A percentile compares a stretch with the other conserved stretches of the same genome.
Conservation (phyloP, 805 yeast species). For the Lipomyces japonicus region DNA sequence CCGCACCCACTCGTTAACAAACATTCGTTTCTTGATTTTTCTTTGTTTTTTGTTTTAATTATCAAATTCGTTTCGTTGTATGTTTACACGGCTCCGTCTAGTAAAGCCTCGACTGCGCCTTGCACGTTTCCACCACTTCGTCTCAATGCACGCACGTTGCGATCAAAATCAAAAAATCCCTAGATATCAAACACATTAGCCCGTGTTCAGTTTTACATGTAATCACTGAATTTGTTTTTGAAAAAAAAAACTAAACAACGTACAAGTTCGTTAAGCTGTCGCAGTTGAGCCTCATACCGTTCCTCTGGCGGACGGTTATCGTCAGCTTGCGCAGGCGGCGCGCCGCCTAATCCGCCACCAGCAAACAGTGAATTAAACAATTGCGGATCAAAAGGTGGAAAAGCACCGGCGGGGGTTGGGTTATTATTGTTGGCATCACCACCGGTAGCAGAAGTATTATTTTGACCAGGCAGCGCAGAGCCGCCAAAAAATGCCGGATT, state of each 20-base stretch:
- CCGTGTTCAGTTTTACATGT: too few relatives aligned
- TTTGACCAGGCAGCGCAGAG: conserved; percentile 35
- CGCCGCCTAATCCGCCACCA: conserved; percentile 17
- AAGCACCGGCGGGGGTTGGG: conserved; percentile 11
- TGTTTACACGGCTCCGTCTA: conserved; percentile 46
- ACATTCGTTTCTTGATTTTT: too few relatives aligned
- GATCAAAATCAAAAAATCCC: conserved; percentile 86
- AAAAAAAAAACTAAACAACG: background rate
- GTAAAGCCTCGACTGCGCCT: conserved; percentile 87
- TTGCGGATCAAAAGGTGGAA: conserved; percentile 24
- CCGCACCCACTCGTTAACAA: too few relatives aligned
- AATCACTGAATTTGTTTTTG: too few relatives aligned
- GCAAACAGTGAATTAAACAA: conserved; percentile 19
- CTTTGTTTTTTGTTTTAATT: too few relatives aligned
- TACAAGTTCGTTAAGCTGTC: conserved; percentile 69
- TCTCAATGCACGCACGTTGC: conserved; percentile 85
- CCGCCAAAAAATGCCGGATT: conserved; percentile 48
- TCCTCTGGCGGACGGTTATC: conserved; percentile 79
- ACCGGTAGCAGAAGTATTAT: conserved; percentile 39
- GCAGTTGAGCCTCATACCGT: conserved; percentile 63
- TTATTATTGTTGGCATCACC: conserved; percentile 42
- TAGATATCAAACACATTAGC: background rate
- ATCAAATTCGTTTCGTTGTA: too few relatives aligned
- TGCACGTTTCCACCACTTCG: conserved; percentile 96
- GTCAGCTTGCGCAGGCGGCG: conserved; percentile 28